Evolutionary conservation across 768 basidiomycete genomes (phyloP).

Genomic region (Boletus reticuloceps): DNA sequence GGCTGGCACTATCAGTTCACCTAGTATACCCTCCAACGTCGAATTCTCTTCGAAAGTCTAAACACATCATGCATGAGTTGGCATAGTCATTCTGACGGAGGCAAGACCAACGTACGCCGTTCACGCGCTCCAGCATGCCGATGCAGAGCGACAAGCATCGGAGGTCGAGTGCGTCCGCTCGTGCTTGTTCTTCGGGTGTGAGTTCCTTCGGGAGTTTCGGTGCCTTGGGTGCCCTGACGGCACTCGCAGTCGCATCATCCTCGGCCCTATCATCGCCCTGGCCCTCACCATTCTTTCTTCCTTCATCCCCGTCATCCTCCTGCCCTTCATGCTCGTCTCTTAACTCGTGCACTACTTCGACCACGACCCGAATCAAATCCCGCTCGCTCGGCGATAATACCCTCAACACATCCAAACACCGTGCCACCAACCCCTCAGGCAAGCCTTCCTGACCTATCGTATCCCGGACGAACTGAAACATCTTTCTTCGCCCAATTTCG

Average conservation of each 20-base stretch:
- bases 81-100: background rate
- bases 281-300: conserved; percentile 22
- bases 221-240: conserved; percentile 12
- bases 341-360: conserved; percentile 83
- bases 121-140: conserved; percentile 83
- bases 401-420: conserved; percentile 81
- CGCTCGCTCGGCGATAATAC: conserved; percentile 69
- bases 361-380: conserved; percentile 84
- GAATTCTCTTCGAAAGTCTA: conserved; percentile 67
- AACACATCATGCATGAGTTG: background rate
- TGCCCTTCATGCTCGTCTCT: conserved; percentile 47
- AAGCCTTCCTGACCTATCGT: conserved; percentile 76
- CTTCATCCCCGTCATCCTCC: conserved; percentile 37
- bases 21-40: conserved; percentile 60
- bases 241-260: conserved; percentile 2
- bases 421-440: conserved; percentile 65
- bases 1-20: conserved; percentile 88
- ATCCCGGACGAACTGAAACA: conserved; percentile 81
- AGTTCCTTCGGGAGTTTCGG: conserved; percentile 36
- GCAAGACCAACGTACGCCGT: conserved; percentile 54
- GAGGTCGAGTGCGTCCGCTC: conserved; percentile 63
- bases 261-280: conserved; percentile 9
- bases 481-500: conserved; percentile 85
- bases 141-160: conserved; percentile 75
- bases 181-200: conserved; percentile 57